Conservation (phyloP, 2,329 filamentous ascomycete genomes). For the Juglanconis oblonga region DNA sequence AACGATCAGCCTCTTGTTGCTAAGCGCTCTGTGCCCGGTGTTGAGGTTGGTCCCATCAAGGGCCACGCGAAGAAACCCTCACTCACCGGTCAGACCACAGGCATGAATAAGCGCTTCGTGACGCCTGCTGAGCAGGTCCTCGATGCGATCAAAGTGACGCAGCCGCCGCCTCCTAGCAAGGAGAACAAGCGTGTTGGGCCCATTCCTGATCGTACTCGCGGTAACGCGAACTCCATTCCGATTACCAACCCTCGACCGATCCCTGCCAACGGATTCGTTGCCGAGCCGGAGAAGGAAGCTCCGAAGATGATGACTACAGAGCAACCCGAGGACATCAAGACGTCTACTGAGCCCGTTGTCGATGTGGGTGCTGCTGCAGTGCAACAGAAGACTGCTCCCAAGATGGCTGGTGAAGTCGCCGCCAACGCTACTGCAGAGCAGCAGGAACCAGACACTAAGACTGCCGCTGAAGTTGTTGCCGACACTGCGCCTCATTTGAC, state of each 20-base stretch:
- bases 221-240: background rate
- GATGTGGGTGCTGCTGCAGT: no score
- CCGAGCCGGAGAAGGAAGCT: no score
- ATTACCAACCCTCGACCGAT: background rate
- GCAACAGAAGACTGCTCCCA: no score
- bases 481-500: background rate
- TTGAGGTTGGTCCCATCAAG: background rate
- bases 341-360: no score
- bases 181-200: slow-evolving; percentile 2
- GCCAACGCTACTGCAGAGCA: background rate
- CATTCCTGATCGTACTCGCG: background rate
- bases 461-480: background rate
- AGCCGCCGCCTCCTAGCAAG: slow-evolving; percentile 12
- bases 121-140: slow-evolving; percentile 14
- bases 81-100: background rate
- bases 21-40: background rate
- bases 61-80: slow-evolving; percentile 10
- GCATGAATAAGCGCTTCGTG: slow-evolving; percentile 9
- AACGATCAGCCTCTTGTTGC: background rate
- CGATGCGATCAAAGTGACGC: slow-evolving; percentile 4
- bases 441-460: background rate
- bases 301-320: no score
- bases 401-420: no score
- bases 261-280: background rate
- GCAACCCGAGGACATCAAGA: no score